A percentile compares a stretch with the other conserved stretches of the same genome.
phyloP scores from a whole-genome alignment of 768 basidiomycete genomes.

The Mycena epipterygia region DNA sequence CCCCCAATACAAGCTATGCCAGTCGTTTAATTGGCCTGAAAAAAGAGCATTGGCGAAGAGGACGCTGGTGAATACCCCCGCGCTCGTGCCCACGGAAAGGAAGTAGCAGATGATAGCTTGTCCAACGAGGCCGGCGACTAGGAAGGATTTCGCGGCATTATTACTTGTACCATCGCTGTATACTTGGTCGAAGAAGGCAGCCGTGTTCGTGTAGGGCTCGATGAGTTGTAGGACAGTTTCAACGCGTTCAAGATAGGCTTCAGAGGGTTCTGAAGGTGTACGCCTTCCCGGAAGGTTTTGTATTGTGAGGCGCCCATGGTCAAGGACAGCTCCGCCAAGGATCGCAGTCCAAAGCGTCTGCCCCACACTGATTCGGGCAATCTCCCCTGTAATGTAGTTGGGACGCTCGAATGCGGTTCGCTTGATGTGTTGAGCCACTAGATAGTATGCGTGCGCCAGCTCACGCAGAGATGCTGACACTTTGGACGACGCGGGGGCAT shows the following conservation, averaged over 20 bases:
- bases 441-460: conserved; percentile 41
- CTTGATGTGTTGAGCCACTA: conserved; percentile 42
- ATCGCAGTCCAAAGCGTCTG: conserved; percentile 44
- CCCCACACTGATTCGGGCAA: conserved; percentile 37
- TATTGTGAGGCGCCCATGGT: conserved; percentile 43
- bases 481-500: conserved; percentile 38
- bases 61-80: too few relatives aligned
- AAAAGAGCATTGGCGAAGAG: too few relatives aligned
- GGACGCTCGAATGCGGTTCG: neutral
- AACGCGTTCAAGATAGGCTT: neutral
- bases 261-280: neutral
- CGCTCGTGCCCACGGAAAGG: too few relatives aligned
- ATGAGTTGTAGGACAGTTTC: neutral
- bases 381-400: conserved; percentile 7
- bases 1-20: too few relatives aligned
- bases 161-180: too few relatives aligned
- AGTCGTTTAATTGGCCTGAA: too few relatives aligned
- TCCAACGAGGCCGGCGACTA: too few relatives aligned
- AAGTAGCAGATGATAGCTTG: too few relatives aligned
- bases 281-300: conserved; percentile 43
- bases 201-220: too few relatives aligned
- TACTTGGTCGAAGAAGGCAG: too few relatives aligned
- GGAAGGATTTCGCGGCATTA: too few relatives aligned
- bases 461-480: conserved; percentile 42
- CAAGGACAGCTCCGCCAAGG: conserved; percentile 41